Evolutionary conservation across 306 rosid genomes (phyloP), one percentile per base, ranked within the genome.

Genomic region (Adenanthera pavonina): DNA sequence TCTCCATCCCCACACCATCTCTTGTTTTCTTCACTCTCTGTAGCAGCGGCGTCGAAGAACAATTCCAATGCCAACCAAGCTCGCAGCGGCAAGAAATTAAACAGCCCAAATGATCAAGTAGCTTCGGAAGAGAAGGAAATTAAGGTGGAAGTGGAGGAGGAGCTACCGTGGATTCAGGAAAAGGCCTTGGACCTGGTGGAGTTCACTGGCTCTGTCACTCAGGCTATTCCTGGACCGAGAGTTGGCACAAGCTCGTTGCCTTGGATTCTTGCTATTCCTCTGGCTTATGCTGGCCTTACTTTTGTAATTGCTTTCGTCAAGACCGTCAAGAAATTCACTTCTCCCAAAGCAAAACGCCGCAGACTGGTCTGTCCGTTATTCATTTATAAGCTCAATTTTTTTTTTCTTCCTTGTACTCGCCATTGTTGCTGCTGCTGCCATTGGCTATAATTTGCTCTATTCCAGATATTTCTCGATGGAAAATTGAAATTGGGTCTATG

Each of bases 131-230:
- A 41, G 30, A 83, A 85, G 47, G 89, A 81, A 51, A 62, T 62
- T 8, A 77, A 48, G 11, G 94, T 84, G 33, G 95, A 91, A 81
- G 94, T 90, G 46, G 97, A 95, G 80, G 99, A 91, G 78, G 97
- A 93, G 68, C 78, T 95, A 14, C 97, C 99, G 0, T 93, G 99
- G 99, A 89, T 93, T 88, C 97, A 93, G 84, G 99, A 95, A 65
- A 93, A 95, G 87, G 97, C 99, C 52, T 64, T 93, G 81, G 99
- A 95, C 91, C 61, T 95, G 0, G 97, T 95, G 41, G 99, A 95
- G 81, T 95, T 93, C 91, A 90, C 99, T 0, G 99, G 99, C 40
- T 89, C 99, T 0, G 97, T 93, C 20, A 89, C 99, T 11, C 99
- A 90, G 74, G 93, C 97, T 19, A 78, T 95, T 86, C 97, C 97